Evolutionary conservation across 2,329 filamentous ascomycete genomes (phyloP).

Genomic region (Verticillium tricorpus): DNA sequence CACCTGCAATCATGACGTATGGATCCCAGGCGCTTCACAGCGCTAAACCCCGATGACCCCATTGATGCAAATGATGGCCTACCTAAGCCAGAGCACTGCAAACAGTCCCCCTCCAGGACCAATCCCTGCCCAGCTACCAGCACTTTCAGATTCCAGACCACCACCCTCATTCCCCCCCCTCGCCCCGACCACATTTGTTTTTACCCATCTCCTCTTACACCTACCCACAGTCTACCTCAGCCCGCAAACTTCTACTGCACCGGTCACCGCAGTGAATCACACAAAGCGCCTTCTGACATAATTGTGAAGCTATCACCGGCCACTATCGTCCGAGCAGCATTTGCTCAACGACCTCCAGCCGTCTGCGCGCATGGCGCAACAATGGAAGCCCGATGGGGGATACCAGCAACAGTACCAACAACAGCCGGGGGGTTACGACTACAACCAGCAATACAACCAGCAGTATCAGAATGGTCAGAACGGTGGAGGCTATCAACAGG

Average conservation of each 20-base stretch:
- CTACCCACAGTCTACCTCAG: not conserved
- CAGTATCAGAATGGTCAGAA: constrained; percentile 14
- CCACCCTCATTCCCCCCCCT: not conserved
- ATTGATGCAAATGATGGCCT: not conserved
- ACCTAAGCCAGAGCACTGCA: not conserved
- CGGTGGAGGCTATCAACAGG: constrained; percentile 3
- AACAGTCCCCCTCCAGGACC: not conserved
- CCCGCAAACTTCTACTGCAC: not conserved
- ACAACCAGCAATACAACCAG: constrained; percentile 16
- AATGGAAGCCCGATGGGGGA: not conserved
- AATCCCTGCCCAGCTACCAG: not conserved
- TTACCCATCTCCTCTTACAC: not conserved
- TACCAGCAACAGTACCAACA: constrained; percentile 14
- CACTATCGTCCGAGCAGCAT: constrained; percentile 10
- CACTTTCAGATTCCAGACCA: not conserved
- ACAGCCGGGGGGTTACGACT: constrained; percentile 4
- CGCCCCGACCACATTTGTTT: not conserved
- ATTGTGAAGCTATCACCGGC: constrained; percentile 8
- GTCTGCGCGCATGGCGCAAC: constrained; percentile 5
- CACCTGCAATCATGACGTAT: constrained; percentile 4
- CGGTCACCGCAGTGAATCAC: not conserved
- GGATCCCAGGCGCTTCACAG: not conserved
- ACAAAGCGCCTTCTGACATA: not conserved
- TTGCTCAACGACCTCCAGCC: constrained; percentile 4
- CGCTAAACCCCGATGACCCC: not conserved